Conservation (phyloP, 148 eudicot species). For the Rhododendron vialii region DNA sequence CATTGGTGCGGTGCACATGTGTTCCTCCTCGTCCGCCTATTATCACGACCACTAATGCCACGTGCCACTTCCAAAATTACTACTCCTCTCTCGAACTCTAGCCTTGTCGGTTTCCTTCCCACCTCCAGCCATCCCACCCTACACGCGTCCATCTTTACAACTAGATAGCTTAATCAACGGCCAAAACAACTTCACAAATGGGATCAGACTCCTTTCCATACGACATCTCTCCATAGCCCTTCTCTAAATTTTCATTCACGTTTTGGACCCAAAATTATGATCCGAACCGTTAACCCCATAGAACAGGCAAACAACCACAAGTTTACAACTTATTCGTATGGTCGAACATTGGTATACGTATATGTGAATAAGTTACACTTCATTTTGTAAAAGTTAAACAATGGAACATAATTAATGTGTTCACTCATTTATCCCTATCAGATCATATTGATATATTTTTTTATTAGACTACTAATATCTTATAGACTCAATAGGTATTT, state of each 20-base stretch:
- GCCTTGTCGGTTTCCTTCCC: background rate
- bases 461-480: too few species aligned
- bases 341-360: too few species aligned
- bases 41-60: background rate
- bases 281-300: too few species aligned
- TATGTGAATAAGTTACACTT: too few species aligned
- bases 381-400: background rate
- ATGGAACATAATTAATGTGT: background rate
- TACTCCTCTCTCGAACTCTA: background rate
- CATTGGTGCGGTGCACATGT: background rate
- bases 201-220: too few species aligned
- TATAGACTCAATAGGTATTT: background rate
- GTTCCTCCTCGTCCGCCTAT: background rate
- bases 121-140: background rate
- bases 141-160: background rate
- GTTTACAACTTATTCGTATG: too few species aligned
- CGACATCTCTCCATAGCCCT: too few species aligned
- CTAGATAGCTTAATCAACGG: background rate
- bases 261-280: too few species aligned
- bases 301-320: too few species aligned
- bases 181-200: background rate
- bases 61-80: background rate
- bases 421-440: background rate
- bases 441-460: background rate
- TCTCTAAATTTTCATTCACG: too few species aligned